Evolutionary conservation across 495 filamentous ascomycete species (phyloP).

Genomic region (Talaromyces stipitatus): DNA sequence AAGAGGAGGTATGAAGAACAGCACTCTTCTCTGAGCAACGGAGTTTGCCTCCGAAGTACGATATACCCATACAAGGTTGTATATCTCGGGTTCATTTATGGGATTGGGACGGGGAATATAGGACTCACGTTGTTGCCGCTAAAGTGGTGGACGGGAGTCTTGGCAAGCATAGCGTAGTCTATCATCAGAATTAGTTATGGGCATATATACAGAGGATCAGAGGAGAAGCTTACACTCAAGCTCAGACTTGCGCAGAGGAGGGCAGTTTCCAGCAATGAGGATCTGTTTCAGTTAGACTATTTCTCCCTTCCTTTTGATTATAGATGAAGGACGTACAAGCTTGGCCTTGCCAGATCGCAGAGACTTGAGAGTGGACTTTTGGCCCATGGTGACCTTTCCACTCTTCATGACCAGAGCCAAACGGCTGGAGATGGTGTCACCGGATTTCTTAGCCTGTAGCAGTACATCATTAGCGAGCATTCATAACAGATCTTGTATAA

Average conservation of each 20-base stretch:
- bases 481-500: too few relatives aligned
- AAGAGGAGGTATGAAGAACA: slow-evolving; percentile 13
- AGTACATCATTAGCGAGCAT: too few relatives aligned
- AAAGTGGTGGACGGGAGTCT: slow-evolving; percentile 94
- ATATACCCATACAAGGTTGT: not conserved
- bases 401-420: slow-evolving; percentile 94
- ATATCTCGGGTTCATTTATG: slow-evolving; percentile 8
- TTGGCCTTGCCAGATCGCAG: slow-evolving; percentile 81
- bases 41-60: slow-evolving; percentile 10
- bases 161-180: slow-evolving; percentile 83
- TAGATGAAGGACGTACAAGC: slow-evolving; percentile 46
- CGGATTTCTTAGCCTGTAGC: slow-evolving; percentile 9
- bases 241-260: slow-evolving; percentile 91
- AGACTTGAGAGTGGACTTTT: slow-evolving; percentile 94
- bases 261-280: slow-evolving; percentile 87
- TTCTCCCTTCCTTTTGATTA: not conserved
- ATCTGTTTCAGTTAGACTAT: slow-evolving; percentile 30
- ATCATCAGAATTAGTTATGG: not conserved
- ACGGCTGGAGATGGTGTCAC: slow-evolving; percentile 43
- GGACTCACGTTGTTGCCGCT: slow-evolving; percentile 91
- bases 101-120: slow-evolving; percentile 17
- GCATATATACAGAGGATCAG: not conserved
- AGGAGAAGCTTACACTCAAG: slow-evolving; percentile 54
- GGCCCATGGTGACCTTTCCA: slow-evolving; percentile 86
- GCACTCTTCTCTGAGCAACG: slow-evolving; percentile 12